Conservation (phyloP, 2,329 filamentous ascomycete genomes). For the Aspergillus pseudotamarii region DNA sequence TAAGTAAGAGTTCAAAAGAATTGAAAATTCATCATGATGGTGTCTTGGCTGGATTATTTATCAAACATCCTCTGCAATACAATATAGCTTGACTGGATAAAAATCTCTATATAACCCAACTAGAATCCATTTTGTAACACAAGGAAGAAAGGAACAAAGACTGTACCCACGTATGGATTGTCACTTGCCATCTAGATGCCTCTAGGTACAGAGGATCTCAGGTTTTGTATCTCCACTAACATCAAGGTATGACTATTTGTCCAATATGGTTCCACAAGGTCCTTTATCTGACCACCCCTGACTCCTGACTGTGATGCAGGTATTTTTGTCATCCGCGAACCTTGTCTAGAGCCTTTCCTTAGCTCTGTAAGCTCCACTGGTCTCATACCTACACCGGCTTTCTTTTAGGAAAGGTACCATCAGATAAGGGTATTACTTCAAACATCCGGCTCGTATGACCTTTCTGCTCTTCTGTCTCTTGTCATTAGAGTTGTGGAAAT, state of each 20-base stretch:
- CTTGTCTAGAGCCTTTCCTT: not conserved
- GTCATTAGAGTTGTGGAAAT: not conserved
- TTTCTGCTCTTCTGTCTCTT: not conserved
- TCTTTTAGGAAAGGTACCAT: not conserved
- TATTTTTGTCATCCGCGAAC: accelerated
- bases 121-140: too few relatives aligned
- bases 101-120: too few relatives aligned
- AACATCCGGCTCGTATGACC: not conserved
- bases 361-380: not conserved
- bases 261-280: not conserved
- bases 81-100: too few relatives aligned
- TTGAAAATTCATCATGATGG: too few relatives aligned
- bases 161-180: not conserved
- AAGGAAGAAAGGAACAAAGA: not conserved
- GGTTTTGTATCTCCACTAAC: not conserved
- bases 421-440: not conserved
- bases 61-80: too few relatives aligned
- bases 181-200: not conserved
- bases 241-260: not conserved
- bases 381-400: not conserved
- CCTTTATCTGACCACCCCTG: not conserved
- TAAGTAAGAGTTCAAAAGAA: not conserved
- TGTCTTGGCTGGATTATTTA: too few relatives aligned
- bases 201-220: accelerated
- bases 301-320: not conserved